Percentiles rank a stretch among this genome's conserved stretches.
Conservation (phyloP, 2,329 filamentous ascomycete genomes). For the Colletotrichum karsti region DNA sequence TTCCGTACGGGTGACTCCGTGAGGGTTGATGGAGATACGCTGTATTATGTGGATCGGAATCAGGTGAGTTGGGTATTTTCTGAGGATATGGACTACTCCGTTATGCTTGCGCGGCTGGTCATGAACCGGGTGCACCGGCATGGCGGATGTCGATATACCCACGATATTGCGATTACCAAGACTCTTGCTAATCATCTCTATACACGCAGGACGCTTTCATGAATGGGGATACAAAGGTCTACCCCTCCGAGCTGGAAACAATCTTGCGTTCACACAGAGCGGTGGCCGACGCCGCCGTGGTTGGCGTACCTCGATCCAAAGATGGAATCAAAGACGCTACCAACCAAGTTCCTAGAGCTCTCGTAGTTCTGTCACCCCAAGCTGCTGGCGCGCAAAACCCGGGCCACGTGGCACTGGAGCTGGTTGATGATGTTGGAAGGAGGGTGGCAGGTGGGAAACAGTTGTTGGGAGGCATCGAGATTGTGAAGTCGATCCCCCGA, state of each 20-base stretch:
- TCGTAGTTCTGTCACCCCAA: neutral
- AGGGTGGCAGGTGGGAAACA: neutral
- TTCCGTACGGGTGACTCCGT: conserved; percentile 12
- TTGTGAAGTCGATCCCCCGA: neutral
- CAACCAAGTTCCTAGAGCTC: neutral
- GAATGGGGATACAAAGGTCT: neutral
- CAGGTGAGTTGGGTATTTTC: neutral
- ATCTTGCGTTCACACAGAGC: neutral
- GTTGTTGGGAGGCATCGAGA: neutral
- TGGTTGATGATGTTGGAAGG: neutral
- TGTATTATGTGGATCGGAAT: conserved; percentile 9
- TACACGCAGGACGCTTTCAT: neutral
- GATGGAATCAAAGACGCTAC: neutral
- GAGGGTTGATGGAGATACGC: neutral
- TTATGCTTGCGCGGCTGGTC: no score
- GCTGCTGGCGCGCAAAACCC: no score
- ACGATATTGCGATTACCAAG: no score
- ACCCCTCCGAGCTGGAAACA: neutral
- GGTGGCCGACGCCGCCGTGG: neutral
- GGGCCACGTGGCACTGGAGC: neutral
- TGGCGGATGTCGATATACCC: neutral
- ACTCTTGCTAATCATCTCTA: neutral
- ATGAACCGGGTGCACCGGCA: neutral
- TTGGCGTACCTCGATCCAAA: neutral
- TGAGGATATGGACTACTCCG: no score